Percentiles rank a stretch among this genome's conserved stretches.
Conservation (phyloP, 148 eudicot species). For the Rhododendron williamsianum region DNA sequence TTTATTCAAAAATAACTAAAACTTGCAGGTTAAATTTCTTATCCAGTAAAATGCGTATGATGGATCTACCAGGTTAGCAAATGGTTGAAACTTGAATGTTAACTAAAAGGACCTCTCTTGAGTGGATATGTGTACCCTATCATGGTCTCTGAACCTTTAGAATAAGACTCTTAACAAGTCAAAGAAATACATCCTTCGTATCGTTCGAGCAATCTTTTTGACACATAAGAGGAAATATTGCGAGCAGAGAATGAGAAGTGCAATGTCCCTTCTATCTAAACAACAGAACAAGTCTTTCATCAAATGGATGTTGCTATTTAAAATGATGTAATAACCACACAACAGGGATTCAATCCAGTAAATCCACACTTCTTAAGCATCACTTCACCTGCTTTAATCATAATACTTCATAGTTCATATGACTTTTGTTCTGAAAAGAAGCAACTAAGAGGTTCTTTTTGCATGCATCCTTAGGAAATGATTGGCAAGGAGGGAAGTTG, state of each 20-base stretch:
- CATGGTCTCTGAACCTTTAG: neutral
- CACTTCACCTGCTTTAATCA: neutral
- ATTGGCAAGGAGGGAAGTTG: neutral
- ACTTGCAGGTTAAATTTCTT: neutral
- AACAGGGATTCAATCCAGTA: neutral
- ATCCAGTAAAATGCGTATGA: neutral
- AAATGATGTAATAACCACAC: neutral
- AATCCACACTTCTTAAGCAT: neutral
- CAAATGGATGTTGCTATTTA: neutral
- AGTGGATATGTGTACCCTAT: neutral
- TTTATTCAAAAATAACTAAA: neutral
- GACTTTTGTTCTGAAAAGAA: neutral
- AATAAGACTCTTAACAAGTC: neutral
- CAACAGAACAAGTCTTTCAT: neutral
- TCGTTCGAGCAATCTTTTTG: neutral
- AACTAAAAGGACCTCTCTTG: neutral
- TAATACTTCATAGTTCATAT: neutral
- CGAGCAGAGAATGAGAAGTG: neutral
- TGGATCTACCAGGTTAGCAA: neutral
- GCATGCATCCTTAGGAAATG: neutral
- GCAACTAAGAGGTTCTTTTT: neutral
- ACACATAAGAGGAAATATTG: neutral
- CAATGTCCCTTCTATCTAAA: neutral
- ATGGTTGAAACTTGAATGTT: neutral
- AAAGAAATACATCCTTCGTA: neutral